These are phyloP conservation scores for Suhomyces wounanorum DNA, from an alignment of 1,139 yeast genomes.

Conservation along the genomic window DNA sequence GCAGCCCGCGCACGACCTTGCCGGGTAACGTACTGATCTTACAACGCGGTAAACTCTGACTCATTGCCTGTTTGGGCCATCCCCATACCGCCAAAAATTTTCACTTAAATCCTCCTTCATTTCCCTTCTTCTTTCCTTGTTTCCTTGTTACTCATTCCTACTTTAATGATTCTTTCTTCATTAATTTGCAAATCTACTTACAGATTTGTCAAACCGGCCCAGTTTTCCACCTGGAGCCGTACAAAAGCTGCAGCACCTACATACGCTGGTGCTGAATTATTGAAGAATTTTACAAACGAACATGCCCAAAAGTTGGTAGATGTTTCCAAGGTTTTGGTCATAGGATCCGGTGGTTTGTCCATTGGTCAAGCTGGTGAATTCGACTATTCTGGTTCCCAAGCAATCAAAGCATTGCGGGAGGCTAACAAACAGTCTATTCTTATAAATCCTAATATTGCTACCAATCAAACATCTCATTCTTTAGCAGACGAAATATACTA, in stretches of 20 bases:
- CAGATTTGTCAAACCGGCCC: slow-evolving; percentile 10
- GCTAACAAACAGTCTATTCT: slow-evolving; percentile 82
- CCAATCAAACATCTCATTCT: slow-evolving; percentile 95
- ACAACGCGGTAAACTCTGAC: slow-evolving; percentile 42
- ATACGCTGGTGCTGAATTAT: slow-evolving; percentile 60
- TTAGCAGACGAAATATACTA: slow-evolving; percentile 94
- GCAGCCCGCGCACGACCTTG: slow-evolving; percentile 4
- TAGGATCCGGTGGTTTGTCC: slow-evolving; percentile 97
- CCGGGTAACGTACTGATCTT: slow-evolving; percentile 35
- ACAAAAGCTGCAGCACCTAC: slow-evolving; percentile 20
- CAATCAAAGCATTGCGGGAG: slow-evolving; percentile 92
- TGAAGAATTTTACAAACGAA: slow-evolving; percentile 47
- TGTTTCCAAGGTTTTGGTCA: slow-evolving; percentile 83
- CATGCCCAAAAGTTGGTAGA: slow-evolving; percentile 67
- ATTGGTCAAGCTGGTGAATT: slow-evolving; percentile 99
- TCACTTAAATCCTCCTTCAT: slow-evolving; percentile 12
- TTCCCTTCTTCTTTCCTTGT: slow-evolving; percentile 4
- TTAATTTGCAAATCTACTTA: slow-evolving; percentile 7
- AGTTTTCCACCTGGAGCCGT: slow-evolving; percentile 11
- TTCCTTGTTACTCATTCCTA: slow-evolving; percentile 5
- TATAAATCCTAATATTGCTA: slow-evolving; percentile 96
- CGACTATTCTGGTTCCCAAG: slow-evolving; percentile 97
- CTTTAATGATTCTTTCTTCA: slow-evolving; percentile 9
- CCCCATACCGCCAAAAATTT: slow-evolving; percentile 15
- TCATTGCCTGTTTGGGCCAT: slow-evolving; percentile 37